A percentile compares a stretch with the other conserved stretches of the same genome.
Conservation (phyloP, 768 basidiomycete species). For the Termitomyces sp. region DNA sequence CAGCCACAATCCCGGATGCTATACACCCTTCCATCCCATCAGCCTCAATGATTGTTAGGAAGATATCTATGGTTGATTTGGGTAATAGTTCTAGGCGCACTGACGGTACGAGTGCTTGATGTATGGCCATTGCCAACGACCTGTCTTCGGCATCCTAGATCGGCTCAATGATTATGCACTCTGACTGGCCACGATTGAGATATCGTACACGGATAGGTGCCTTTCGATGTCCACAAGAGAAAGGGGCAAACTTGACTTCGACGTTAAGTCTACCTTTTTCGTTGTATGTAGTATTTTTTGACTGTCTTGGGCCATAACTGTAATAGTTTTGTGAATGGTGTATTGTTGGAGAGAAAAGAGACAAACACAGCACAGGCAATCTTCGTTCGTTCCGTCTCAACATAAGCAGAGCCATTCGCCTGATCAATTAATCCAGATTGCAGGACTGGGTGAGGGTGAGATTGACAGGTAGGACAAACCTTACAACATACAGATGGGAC, state of each 20-base stretch:
- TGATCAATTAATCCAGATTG: constrained; percentile 87
- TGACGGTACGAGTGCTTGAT: constrained; percentile 80
- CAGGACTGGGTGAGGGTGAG: constrained; percentile 50
- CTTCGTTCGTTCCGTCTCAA: constrained; percentile 89
- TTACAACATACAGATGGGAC: constrained; percentile 73
- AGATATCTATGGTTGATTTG: constrained; percentile 91
- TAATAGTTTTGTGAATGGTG: constrained; percentile 4
- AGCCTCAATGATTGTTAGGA: constrained; percentile 85
- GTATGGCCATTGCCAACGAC: constrained; percentile 74
- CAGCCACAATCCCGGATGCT: constrained; percentile 82
- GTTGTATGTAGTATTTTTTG: constrained; percentile 73
- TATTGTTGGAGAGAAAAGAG: constrained; percentile 1
- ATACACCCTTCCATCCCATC: constrained; percentile 88
- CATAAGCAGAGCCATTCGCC: constrained; percentile 95
- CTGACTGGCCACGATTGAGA: constrained; percentile 2
- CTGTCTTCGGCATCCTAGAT: constrained; percentile 91
- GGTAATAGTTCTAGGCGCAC: constrained; percentile 88
- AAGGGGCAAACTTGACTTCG: constrained; percentile 96
- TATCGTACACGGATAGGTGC: constrained; percentile 79
- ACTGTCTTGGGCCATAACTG: constrained; percentile 83
- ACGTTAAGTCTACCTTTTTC: constrained; percentile 89
- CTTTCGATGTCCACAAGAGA: constrained; percentile 72
- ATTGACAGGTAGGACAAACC: constrained; percentile 2
- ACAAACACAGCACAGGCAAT: constrained; percentile 94
- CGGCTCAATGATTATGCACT: constrained; percentile 15